Evolutionary conservation across 495 filamentous ascomycete species (phyloP), one percentile per base, ranked within the genome.

Genomic region (Trichoderma gamsii): DNA sequence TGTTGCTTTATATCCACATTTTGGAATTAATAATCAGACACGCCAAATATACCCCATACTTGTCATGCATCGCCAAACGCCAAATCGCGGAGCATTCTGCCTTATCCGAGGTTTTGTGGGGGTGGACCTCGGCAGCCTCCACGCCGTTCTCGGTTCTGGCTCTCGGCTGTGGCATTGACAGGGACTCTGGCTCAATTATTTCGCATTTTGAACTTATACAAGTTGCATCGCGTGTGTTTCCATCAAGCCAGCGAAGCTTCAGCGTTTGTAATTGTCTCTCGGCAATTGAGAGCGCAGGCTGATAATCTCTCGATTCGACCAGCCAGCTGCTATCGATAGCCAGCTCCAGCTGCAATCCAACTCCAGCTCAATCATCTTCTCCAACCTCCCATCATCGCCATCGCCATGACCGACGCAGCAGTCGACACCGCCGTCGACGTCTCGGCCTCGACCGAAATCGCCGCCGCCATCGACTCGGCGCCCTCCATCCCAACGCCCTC

Each of bases 21-120:
- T 4, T 38, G 8, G 35, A 38, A 38, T 38, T 38, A 38, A 38
- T 38, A 38, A 38, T 38, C 35, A 38, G 0, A 4, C 5, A 4
- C 3, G 35, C 5, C 35, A 38, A 5, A 38, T 35, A 38, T 38
- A 0, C 35, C 7, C 35, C 35, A 38, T 38, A 6, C 8, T 38
- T 38, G 5, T 5, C 35, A 38, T 9, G 35, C 35, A 38, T 38
- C 35, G 35, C 35, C 35, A 38, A 38, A 38, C 0, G 5, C 7
- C 35, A 38, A 38, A 38, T 38, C 35, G 35, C 7, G 35, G 35
- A 38, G 35, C 56, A 25, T n/a, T 3, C 51, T 21, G 18, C 49
- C 49, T 61, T 61, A 61, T 61, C 56, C 56, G 56, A 61, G 56
- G 56, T 61, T 27, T 32, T 61, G 56, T 61, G 56, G 56, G 56